These are phyloP conservation scores for Aureoboletus auriporus DNA, from an alignment of 768 basidiomycete species.

Conservation along the genomic window DNA sequence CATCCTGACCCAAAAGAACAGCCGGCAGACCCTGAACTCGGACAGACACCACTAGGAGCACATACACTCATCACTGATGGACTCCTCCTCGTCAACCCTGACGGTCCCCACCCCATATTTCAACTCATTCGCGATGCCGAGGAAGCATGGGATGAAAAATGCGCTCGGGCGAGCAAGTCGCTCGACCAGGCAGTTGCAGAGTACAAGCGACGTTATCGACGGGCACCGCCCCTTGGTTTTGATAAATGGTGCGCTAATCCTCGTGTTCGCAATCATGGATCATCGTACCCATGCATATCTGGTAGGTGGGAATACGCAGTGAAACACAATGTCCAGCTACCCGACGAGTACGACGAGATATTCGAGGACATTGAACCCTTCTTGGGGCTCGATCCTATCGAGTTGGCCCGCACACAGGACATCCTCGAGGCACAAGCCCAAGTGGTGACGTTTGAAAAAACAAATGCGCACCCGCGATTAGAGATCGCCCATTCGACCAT, in stretches of 20 bases:
- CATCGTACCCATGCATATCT: too few species aligned
- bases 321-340: conserved; percentile 35
- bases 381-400: conserved; percentile 33
- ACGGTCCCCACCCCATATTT: conserved; percentile 40
- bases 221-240: conserved; percentile 38
- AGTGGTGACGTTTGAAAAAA: conserved; percentile 27
- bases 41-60: neutral
- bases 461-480: neutral
- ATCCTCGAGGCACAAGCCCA: conserved; percentile 13
- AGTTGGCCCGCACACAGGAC: conserved; percentile 16
- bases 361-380: conserved; percentile 33
- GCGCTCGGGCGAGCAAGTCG: conserved; percentile 32
- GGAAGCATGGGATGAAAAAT: conserved; percentile 34
- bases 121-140: conserved; percentile 37
- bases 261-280: too few species aligned
- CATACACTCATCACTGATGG: conserved; percentile 28
- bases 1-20: too few species aligned
- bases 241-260: conserved; percentile 35
- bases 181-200: conserved; percentile 36
- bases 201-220: conserved; percentile 33
- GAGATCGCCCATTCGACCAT: conserved; percentile 16
- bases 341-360: conserved; percentile 48
- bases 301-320: conserved; percentile 42
- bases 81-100: conserved; percentile 31
- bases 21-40: too few species aligned